phyloP scores from a whole-genome alignment of 108 stramenopile species.

The Nitzschia sp. region DNA sequence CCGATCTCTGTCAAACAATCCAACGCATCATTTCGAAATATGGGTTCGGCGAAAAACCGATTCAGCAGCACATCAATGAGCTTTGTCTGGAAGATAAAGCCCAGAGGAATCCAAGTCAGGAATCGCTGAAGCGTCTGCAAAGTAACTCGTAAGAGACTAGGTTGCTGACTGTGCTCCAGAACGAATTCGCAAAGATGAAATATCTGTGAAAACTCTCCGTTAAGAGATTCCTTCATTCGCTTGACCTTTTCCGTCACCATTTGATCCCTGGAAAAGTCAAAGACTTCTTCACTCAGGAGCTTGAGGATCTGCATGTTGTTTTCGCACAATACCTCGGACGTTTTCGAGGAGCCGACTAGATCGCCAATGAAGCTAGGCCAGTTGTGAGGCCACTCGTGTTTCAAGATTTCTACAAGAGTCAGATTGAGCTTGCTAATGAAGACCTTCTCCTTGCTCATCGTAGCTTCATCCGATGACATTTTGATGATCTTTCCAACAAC shows the following conservation, averaged over 20 bases:
- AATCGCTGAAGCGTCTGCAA: constrained; percentile 95
- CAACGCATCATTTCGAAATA: constrained; percentile 92
- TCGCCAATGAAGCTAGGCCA: constrained; percentile 99
- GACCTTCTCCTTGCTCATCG: constrained; percentile 59
- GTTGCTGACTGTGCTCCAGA: constrained; percentile 82
- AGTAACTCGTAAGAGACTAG: constrained; percentile 87
- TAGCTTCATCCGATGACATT: constrained; percentile 77
- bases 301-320: constrained; percentile 99
- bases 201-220: constrained; percentile 94
- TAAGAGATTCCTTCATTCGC: constrained; percentile 87
- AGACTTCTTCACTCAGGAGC: constrained; percentile 97
- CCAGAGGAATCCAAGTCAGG: constrained; percentile 98
- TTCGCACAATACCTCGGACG: constrained; percentile 94
- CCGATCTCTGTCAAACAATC: constrained; percentile 99
- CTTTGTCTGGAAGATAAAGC: constrained; percentile 96
- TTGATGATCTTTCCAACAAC: constrained; percentile 95
- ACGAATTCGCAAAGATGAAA: constrained; percentile 98
- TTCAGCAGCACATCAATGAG: constrained; percentile 90
- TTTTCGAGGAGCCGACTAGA: constrained; percentile 90
- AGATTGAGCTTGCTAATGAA: constrained; percentile 92
- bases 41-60: constrained; percentile 91
- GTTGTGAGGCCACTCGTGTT: constrained; percentile 99
- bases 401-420: constrained; percentile 97
- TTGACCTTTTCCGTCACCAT: constrained; percentile 96
- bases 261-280: constrained; percentile 96